Conservation (phyloP, 352 stramenopile genomes). For the Pythium chondricola region DNA sequence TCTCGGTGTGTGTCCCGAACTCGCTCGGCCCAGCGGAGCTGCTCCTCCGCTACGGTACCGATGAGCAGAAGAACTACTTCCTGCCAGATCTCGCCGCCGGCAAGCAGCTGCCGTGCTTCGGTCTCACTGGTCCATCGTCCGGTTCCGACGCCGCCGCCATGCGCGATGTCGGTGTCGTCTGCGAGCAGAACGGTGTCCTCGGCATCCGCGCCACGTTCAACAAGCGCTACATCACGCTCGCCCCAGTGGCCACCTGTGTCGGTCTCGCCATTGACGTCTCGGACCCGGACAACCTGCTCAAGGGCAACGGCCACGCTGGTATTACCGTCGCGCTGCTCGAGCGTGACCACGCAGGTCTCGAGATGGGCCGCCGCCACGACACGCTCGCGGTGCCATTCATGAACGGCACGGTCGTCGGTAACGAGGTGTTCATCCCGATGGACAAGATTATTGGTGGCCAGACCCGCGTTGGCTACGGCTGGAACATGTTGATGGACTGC, state of each 20-base stretch:
- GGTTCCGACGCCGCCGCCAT: constrained; percentile 95
- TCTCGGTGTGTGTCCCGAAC: constrained; percentile 97
- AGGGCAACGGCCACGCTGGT: constrained; percentile 89
- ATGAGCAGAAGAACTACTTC: constrained; percentile 96
- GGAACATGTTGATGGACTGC: constrained; percentile 99
- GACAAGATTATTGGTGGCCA: constrained; percentile 96
- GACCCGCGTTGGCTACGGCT: constrained; percentile 94
- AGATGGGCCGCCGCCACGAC: constrained; percentile 95
- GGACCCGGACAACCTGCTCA: constrained; percentile 93
- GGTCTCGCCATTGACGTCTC: constrained; percentile 95
- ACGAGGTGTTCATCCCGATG: constrained; percentile 98
- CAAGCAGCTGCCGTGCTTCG: constrained; percentile 97
- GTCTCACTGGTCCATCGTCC: constrained; percentile 92
- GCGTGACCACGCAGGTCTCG: constrained; percentile 89
- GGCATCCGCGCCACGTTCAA: constrained; percentile 96
- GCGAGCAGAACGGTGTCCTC: constrained; percentile 91
- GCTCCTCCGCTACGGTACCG: constrained; percentile 93
- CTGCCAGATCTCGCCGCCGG: constrained; percentile 90
- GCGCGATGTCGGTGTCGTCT: constrained; percentile 92
- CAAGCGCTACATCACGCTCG: constrained; percentile 99
- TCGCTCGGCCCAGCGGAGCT: constrained; percentile 95
- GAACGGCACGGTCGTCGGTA: constrained; percentile 95
- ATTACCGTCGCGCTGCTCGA: constrained; percentile 97
- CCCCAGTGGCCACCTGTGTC: constrained; percentile 95
- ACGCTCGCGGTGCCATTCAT: constrained; percentile 96